Conservation (phyloP, 805 yeast species). For the Wickerhamiella alocasiicola region DNA sequence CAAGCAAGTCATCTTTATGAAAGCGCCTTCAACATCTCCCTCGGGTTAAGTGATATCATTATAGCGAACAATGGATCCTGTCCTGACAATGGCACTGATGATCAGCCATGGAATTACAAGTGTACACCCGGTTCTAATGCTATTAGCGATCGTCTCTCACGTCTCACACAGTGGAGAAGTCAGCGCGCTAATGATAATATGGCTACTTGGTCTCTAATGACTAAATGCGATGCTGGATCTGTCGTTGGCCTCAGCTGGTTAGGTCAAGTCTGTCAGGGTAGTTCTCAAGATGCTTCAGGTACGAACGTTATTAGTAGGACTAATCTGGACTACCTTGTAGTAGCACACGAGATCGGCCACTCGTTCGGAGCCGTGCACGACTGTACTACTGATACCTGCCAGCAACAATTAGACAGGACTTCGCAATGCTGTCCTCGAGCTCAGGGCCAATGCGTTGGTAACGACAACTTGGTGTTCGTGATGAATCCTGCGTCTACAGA, state of each 20-base stretch:
- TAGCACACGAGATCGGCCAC: constrained; percentile 32
- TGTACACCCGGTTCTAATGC: constrained; percentile 17
- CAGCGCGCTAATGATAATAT: constrained; percentile 23
- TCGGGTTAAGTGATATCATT: constrained; percentile 25
- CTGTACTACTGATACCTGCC: constrained; percentile 28
- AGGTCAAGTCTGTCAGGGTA: constrained; percentile 25
- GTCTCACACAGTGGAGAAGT: constrained; percentile 26
- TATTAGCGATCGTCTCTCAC: constrained; percentile 22
- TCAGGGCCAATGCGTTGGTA: constrained; percentile 24
- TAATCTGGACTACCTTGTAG: constrained; percentile 26
- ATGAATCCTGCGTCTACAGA: constrained; percentile 29
- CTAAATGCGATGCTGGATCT: constrained; percentile 26
- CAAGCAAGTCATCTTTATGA: constrained; percentile 28
- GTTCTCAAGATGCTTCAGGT: constrained; percentile 22
- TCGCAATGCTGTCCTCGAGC: constrained; percentile 29
- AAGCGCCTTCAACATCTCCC: constrained; percentile 27
- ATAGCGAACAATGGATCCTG: constrained; percentile 22
- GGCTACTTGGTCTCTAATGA: constrained; percentile 29
- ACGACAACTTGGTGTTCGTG: constrained; percentile 23
- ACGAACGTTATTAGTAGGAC: constrained; percentile 28
- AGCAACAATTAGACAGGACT: constrained; percentile 19
- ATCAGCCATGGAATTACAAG: constrained; percentile 23
- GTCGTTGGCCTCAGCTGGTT: constrained; percentile 31
- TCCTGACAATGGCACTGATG: constrained; percentile 16
- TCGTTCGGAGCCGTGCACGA: constrained; percentile 33